These are phyloP conservation scores for Elsinoe perseae DNA, from an alignment of 2,329 filamentous ascomycete genomes.

Conservation along the genomic window DNA sequence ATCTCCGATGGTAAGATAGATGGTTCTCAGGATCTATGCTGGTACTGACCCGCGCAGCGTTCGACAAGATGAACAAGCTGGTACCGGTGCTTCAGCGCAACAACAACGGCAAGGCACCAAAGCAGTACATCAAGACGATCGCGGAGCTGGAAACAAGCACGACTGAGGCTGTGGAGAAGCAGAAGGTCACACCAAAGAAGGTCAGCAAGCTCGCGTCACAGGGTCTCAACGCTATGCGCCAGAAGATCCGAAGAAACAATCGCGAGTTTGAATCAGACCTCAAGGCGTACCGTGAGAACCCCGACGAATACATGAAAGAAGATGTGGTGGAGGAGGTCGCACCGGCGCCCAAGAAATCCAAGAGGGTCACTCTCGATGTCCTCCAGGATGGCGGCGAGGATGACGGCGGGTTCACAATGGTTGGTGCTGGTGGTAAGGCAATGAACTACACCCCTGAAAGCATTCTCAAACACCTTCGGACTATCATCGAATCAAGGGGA, in stretches of 20 bases:
- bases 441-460: conserved; percentile 92
- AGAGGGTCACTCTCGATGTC: conserved; percentile 44
- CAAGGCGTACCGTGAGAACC: conserved; percentile 76
- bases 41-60: conserved; percentile 28
- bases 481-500: conserved; percentile 89
- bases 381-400: conserved; percentile 50
- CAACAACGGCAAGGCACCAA: conserved; percentile 69
- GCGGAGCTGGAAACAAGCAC: conserved; percentile 91
- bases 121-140: conserved; percentile 85
- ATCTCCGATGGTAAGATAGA: conserved; percentile 43
- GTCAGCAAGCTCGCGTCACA: conserved; percentile 96
- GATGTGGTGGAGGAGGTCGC: conserved; percentile 64
- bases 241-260: conserved; percentile 98
- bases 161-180: conserved; percentile 88
- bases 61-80: conserved; percentile 55
- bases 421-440: conserved; percentile 81
- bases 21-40: background rate
- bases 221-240: conserved; percentile 92
- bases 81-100: conserved; percentile 40
- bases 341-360: conserved; percentile 44
- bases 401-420: conserved; percentile 80
- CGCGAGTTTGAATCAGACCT: conserved; percentile 87
- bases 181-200: conserved; percentile 94
- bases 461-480: conserved; percentile 92
- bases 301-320: conserved; percentile 80